A percentile compares a stretch with the other conserved stretches of the same genome.
phyloP scores from a whole-genome alignment of 2,329 filamentous ascomycete species.

The Apiospora hydei region DNA sequence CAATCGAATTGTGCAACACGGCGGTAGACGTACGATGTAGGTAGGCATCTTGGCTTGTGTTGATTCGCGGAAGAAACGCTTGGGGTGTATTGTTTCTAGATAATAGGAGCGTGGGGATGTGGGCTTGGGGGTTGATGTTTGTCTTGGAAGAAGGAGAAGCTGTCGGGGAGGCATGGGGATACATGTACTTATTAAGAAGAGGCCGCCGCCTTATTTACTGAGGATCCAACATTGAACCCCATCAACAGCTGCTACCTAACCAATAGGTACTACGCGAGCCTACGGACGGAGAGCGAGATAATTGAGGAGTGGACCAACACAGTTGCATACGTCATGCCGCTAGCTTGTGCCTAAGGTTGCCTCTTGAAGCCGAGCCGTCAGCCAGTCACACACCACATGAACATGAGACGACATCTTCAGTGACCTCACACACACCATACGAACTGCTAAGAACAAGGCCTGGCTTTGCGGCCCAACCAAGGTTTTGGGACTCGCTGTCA shows the following conservation, averaged over 20 bases:
- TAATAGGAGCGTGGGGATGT: not conserved
- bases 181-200: not conserved
- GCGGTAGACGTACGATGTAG: constrained; percentile 57
- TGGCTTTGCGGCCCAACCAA: constrained; percentile 5
- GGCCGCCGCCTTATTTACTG: constrained; percentile 2
- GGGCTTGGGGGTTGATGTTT: not conserved
- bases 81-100: not conserved
- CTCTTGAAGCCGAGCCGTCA: constrained; percentile 16
- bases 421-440: not conserved
- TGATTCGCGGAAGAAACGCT: not conserved
- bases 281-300: not conserved
- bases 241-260: not conserved
- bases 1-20: not conserved
- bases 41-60: constrained; percentile 56
- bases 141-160: constrained; percentile 1
- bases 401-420: not conserved
- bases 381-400: not conserved
- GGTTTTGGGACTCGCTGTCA: not conserved
- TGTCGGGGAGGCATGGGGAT: constrained; percentile 9
- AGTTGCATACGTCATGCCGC: constrained; percentile 14
- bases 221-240: constrained; percentile 18
- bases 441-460: not conserved
- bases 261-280: not conserved
- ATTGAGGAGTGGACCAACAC: constrained; percentile 12
- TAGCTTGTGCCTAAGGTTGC: constrained; percentile 15